Percentiles rank a stretch among this genome's conserved stretches.
phyloP scores from a whole-genome alignment of 495 filamentous ascomycete genomes.

The Penicillium canariense region DNA sequence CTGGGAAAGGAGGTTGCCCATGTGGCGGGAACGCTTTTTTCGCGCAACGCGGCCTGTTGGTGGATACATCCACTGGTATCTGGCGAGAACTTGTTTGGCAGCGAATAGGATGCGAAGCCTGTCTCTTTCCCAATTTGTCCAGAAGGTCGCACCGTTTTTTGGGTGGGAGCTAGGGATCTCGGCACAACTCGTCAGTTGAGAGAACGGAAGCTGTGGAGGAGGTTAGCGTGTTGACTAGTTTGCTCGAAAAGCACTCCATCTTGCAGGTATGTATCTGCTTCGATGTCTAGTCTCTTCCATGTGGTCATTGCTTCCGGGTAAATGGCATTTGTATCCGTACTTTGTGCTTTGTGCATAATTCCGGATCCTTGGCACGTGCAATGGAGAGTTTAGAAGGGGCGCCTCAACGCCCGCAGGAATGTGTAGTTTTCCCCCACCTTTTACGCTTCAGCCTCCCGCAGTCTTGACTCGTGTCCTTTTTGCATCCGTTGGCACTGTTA shows the following conservation, averaged over 20 bases:
- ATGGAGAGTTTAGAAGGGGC: background rate
- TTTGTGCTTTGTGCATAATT: background rate
- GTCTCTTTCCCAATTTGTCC: background rate
- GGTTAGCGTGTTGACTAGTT: no score
- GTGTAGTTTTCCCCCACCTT: no score
- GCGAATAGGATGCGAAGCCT: background rate
- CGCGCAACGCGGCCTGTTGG: background rate
- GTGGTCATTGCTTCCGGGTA: background rate
- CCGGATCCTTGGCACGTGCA: background rate
- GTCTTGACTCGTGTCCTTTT: no score
- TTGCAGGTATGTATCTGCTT: background rate
- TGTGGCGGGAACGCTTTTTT: background rate
- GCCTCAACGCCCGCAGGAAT: no score
- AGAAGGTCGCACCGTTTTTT: background rate
- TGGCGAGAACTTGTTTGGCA: background rate
- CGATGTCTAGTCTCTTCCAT: no score
- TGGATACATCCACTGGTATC: background rate
- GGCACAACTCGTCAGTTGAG: conserved; percentile 1
- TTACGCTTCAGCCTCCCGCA: no score
- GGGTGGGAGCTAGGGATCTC: conserved; percentile 1
- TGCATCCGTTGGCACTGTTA: no score
- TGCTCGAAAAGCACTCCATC: background rate
- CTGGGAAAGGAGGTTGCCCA: background rate
- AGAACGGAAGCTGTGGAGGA: background rate
- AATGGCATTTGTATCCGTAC: background rate